Evolutionary conservation across 352 stramenopile species (phyloP), one percentile per base, ranked within the genome.

Genomic region (Phytophthora colocasiae): DNA sequence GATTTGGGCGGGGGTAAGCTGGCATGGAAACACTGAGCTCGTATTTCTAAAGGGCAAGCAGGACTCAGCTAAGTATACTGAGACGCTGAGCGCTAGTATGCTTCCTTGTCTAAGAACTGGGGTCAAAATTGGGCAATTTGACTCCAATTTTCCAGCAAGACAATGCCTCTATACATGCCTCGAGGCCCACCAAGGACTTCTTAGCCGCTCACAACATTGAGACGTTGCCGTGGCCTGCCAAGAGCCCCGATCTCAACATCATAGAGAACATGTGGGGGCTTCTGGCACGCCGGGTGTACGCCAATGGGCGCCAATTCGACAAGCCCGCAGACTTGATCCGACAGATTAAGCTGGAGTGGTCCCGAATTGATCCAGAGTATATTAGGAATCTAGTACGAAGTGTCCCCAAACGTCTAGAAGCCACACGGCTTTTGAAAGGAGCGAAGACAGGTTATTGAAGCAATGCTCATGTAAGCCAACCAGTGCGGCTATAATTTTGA

Each of bases 211-310:
- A 22, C 4, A 41, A 45, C 22, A n/a, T 66, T 0, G 19, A 43
- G 12, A 58, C 41, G 2, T 14, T 73, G 40, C 2, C 34, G 14
- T 70, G 59, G 53, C 66, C 52, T n/a, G 53, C 58, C 49, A 74
- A 66, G 19, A 63, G 48, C 53, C 53, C 53, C 43, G 66, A 74
- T 51, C 29, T 66, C 8, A 70, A 74, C 53, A 59, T 62, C n/a
- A 70, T 74, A 32, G 59, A 70, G 32, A 70, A 70, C 41, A 47
- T 70, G 15, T 31, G 54, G 59, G 48, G 54, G 31, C 4, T 62
- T 7, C 40, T 74, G 19, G 53, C 48, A 7, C 59, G 53, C 8
- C 48, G 48, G 19, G 40, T 74, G 44, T 74, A 69, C 39, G 29
- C 39, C 2, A 61, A 69, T 36, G 41, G 52, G 0, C 51, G 51